Evolutionary conservation across 2,329 filamentous ascomycete genomes (phyloP).

Genomic region (Beauveria brongniartii): DNA sequence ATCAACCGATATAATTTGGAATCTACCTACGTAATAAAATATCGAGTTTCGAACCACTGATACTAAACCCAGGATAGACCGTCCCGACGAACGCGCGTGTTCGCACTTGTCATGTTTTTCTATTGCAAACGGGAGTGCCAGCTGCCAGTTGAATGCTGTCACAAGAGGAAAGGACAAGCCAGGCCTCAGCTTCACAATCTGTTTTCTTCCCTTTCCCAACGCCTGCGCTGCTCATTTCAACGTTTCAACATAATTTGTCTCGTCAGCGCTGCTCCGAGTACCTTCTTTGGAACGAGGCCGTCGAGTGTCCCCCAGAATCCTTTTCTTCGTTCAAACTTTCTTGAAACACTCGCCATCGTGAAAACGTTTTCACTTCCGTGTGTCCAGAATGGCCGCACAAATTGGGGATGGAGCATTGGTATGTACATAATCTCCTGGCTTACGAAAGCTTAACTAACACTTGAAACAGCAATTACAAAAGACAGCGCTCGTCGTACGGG

Average conservation of each 20-base stretch:
- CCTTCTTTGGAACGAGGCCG: no score
- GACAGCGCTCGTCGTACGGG: neutral
- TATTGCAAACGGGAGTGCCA: neutral
- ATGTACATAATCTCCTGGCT: neutral
- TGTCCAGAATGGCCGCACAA: neutral
- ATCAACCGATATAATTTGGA: no score
- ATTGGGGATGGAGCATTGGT: constrained; percentile 6
- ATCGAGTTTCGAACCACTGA: no score
- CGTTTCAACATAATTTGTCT: no score
- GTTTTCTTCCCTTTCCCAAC: neutral
- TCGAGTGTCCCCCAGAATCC: no score
- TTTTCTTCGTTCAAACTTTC: no score
- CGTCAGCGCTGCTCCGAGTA: no score
- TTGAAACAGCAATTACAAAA: neutral
- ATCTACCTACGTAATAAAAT: no score
- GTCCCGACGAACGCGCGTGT: no score
- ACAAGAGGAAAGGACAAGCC: neutral
- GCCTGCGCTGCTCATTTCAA: no score
- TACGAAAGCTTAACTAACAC: neutral
- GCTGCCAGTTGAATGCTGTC: neutral
- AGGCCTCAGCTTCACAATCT: neutral
- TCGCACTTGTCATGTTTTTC: no score
- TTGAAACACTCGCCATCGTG: neutral
- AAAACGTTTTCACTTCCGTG: neutral
- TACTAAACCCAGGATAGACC: no score